Conservation (phyloP, 2,329 filamentous ascomycete genomes). For the Nigrospora osmanthi region DNA sequence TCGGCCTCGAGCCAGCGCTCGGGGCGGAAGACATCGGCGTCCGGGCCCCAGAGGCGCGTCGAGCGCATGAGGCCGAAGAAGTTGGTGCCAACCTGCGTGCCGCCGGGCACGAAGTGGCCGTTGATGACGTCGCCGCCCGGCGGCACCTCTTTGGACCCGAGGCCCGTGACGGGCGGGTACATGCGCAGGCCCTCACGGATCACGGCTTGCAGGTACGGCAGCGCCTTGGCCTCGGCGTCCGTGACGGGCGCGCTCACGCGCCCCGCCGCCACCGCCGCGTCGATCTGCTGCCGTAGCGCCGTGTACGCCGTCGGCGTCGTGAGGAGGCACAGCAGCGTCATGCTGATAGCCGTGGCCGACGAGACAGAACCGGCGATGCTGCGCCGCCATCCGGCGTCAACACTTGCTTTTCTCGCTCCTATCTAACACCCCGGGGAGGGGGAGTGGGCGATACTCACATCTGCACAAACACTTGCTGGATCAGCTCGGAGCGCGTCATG, state of each 20-base stretch:
- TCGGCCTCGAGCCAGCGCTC: slow-evolving; percentile 33
- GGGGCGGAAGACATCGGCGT: slow-evolving; percentile 28
- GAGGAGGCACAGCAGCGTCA: slow-evolving; percentile 16
- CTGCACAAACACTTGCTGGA: slow-evolving; percentile 29
- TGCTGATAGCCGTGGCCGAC: slow-evolving; percentile 14
- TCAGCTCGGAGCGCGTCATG: slow-evolving; percentile 25
- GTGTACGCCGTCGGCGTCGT: slow-evolving; percentile 11
- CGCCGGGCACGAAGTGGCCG: slow-evolving; percentile 27
- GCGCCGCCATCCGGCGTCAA: background rate
- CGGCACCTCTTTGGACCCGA: slow-evolving; percentile 23
- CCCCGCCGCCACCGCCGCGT: slow-evolving; percentile 5
- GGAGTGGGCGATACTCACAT: slow-evolving; percentile 18
- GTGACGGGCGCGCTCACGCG: slow-evolving; percentile 18
- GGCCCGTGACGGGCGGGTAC: slow-evolving; percentile 26
- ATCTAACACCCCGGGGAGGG: no score
- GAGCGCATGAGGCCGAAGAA: slow-evolving; percentile 29
- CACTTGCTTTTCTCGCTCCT: no score
- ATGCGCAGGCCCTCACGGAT: slow-evolving; percentile 31
- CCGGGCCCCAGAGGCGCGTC: slow-evolving; percentile 23
- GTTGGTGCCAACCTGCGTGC: slow-evolving; percentile 30
- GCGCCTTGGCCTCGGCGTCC: slow-evolving; percentile 16
- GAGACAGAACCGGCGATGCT: slow-evolving; percentile 16
- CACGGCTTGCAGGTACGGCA: slow-evolving; percentile 29
- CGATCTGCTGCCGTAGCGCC: slow-evolving; percentile 11
- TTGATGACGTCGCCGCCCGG: slow-evolving; percentile 19